Conservation (phyloP, 2,329 filamentous ascomycete species). For the Verticillium albo-atrum region DNA sequence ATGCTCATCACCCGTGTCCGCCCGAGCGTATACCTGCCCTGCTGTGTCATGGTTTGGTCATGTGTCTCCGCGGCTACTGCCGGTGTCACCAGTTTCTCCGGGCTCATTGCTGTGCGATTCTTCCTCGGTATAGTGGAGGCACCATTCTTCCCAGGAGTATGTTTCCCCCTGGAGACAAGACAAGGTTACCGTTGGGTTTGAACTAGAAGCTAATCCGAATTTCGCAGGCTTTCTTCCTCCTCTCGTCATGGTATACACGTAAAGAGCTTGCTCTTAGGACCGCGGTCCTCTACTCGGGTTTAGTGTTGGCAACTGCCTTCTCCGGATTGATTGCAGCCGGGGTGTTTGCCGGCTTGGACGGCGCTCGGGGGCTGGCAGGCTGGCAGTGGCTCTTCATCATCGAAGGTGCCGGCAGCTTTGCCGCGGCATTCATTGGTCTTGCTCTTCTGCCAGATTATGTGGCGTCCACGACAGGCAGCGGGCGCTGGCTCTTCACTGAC, state of each 20-base stretch:
- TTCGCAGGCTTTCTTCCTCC: slow-evolving; percentile 32
- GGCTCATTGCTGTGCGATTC: slow-evolving; percentile 41
- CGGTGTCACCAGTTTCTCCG: slow-evolving; percentile 33
- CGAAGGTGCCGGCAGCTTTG: not conserved
- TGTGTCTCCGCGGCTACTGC: slow-evolving; percentile 41
- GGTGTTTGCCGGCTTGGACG: slow-evolving; percentile 36
- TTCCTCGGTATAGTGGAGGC: slow-evolving; percentile 42
- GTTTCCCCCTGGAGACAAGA: too few relatives aligned
- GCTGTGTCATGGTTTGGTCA: slow-evolving; percentile 37
- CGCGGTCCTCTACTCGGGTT: slow-evolving; percentile 41
- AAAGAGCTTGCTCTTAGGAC: slow-evolving; percentile 38
- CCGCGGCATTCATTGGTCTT: not conserved
- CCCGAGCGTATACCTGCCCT: slow-evolving; percentile 48
- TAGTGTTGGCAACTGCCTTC: slow-evolving; percentile 45
- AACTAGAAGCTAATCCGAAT: too few relatives aligned
- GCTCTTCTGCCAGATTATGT: not conserved
- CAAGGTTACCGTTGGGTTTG: too few relatives aligned
- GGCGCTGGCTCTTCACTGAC: not conserved
- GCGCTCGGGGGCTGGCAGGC: slow-evolving; percentile 8
- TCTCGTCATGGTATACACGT: slow-evolving; percentile 41
- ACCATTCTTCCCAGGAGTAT: slow-evolving; percentile 39
- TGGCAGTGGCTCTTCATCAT: slow-evolving; percentile 27
- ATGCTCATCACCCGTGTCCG: slow-evolving; percentile 48
- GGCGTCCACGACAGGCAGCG: not conserved
- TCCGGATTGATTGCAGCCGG: slow-evolving; percentile 47